These are phyloP conservation scores for Bryopsis sp. DNA, from an alignment of 139 green algal species.

Conservation along the genomic window DNA sequence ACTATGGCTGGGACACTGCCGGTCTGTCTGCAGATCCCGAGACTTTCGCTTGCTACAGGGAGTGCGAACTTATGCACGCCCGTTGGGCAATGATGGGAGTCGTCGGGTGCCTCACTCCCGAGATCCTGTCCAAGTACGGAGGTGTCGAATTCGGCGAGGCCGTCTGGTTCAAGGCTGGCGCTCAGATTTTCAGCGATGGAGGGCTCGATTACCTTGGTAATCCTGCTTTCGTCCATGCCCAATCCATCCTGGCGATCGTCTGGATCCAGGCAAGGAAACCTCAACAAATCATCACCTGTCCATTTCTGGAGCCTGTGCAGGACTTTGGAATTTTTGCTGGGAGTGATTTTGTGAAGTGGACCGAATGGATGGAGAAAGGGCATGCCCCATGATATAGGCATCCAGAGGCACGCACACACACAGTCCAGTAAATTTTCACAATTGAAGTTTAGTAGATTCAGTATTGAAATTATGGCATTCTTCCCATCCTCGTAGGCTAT, in stretches of 20 bases:
- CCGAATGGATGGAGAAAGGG: too few relatives aligned
- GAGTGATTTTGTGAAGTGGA: too few relatives aligned
- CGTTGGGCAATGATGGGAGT: constrained; percentile 95
- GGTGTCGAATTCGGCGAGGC: constrained; percentile 46
- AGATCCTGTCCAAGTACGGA: constrained; percentile 18
- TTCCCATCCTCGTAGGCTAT: constrained; percentile 36
- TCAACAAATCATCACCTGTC: neutral
- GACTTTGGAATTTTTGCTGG: neutral
- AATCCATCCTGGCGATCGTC: constrained; percentile 29
- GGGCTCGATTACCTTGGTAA: constrained; percentile 52
- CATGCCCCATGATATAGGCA: too few relatives aligned
- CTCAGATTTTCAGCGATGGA: constrained; percentile 59
- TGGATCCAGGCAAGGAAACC: constrained; percentile 4
- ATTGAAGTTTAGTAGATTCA: too few relatives aligned
- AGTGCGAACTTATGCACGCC: constrained; percentile 94
- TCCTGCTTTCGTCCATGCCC: constrained; percentile 41
- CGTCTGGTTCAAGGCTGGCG: constrained; percentile 85
- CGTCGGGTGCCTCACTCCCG: constrained; percentile 48
- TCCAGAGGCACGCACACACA: too few relatives aligned
- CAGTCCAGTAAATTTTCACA: too few relatives aligned
- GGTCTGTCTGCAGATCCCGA: constrained; percentile 81
- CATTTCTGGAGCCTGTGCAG: neutral
- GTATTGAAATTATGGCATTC: constrained; percentile 15
- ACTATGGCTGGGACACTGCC: constrained; percentile 91
- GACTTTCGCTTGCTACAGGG: constrained; percentile 73